phyloP scores from a whole-genome alignment of 2,329 filamentous ascomycete genomes.

The Macrophomina phaseolina region DNA sequence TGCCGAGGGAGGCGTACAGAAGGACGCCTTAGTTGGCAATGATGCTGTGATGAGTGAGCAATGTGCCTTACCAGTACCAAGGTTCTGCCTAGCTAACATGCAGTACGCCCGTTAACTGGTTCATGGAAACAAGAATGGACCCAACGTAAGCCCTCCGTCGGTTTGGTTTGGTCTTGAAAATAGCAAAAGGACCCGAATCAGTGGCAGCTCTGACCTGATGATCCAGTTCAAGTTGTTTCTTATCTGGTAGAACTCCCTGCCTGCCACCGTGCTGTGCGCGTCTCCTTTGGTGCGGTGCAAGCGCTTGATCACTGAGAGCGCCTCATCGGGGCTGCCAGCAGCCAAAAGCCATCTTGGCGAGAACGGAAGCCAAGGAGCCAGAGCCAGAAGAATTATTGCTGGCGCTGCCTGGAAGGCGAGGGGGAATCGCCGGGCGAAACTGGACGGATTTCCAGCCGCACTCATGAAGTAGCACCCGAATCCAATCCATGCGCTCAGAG shows the following conservation, averaged over 20 bases:
- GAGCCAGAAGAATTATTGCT: slow-evolving; percentile 48
- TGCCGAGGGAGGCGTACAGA: slow-evolving; percentile 34
- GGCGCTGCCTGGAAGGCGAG: slow-evolving; percentile 52
- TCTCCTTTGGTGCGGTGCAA: slow-evolving; percentile 52
- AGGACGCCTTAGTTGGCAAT: slow-evolving; percentile 35
- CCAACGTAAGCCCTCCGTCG: slow-evolving; percentile 48
- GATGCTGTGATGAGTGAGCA: slow-evolving; percentile 22
- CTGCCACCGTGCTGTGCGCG: slow-evolving; percentile 45
- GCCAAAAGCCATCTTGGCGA: slow-evolving; percentile 54
- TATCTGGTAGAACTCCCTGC: slow-evolving; percentile 52
- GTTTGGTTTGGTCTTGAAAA: slow-evolving; percentile 51
- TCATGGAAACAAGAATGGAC: slow-evolving; percentile 48
- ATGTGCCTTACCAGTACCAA: neutral
- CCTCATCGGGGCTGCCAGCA: slow-evolving; percentile 50
- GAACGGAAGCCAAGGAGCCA: slow-evolving; percentile 47
- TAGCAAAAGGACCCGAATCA: slow-evolving; percentile 40
- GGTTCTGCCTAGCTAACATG: neutral
- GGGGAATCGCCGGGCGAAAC: slow-evolving; percentile 54
- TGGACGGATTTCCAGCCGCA: slow-evolving; percentile 37
- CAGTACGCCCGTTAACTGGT: slow-evolving; percentile 43
- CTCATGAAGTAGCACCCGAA: slow-evolving; percentile 49
- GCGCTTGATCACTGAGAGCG: slow-evolving; percentile 46
- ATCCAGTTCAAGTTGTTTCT: slow-evolving; percentile 52
- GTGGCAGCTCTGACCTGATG: slow-evolving; percentile 39
- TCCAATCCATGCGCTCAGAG: slow-evolving; percentile 48